Percentiles rank a stretch among this genome's conserved stretches.
Evolutionary conservation across 1,139 yeast genomes (phyloP).

Genomic region (Yamadazyma diddensiae): DNA sequence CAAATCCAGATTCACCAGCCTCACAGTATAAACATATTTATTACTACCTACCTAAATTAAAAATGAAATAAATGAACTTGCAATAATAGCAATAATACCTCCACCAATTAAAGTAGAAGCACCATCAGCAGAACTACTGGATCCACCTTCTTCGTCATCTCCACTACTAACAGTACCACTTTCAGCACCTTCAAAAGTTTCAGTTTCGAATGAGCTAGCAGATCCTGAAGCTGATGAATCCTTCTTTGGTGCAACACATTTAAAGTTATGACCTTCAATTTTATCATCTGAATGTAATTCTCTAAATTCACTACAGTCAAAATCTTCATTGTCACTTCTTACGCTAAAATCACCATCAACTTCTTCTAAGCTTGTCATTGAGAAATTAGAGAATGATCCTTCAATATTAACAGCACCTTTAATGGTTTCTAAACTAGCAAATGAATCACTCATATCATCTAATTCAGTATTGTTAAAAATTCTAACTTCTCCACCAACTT

Average conservation of each 20-base stretch:
- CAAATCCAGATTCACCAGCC: not conserved
- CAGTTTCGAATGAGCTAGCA: constrained; percentile 16
- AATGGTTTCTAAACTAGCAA: constrained; percentile 30
- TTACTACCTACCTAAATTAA: constrained; percentile 8
- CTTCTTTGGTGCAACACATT: constrained; percentile 36
- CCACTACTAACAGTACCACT: constrained; percentile 9
- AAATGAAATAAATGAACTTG: constrained; percentile 10
- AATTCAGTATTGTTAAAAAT: constrained; percentile 43
- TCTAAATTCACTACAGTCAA: constrained; percentile 37
- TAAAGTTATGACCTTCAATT: constrained; percentile 46
- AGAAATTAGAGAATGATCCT: constrained; percentile 40
- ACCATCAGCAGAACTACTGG: constrained; percentile 9
- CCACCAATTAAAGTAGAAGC: constrained; percentile 13
- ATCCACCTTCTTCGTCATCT: constrained; percentile 5
- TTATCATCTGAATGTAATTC: constrained; percentile 29
- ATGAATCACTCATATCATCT: constrained; percentile 30
- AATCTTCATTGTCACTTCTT: constrained; percentile 35
- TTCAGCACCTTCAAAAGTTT: constrained; percentile 15
- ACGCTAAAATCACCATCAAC: constrained; percentile 46
- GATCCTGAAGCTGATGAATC: constrained; percentile 17
- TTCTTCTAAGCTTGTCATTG: constrained; percentile 35
- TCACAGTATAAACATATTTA: too few relatives aligned
- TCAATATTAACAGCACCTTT: constrained; percentile 44
- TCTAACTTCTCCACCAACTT: constrained; percentile 44
- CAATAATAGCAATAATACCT: constrained; percentile 11